Conservation (phyloP, 1,139 yeast genomes). For the Wickerhamomyces sp. region DNA sequence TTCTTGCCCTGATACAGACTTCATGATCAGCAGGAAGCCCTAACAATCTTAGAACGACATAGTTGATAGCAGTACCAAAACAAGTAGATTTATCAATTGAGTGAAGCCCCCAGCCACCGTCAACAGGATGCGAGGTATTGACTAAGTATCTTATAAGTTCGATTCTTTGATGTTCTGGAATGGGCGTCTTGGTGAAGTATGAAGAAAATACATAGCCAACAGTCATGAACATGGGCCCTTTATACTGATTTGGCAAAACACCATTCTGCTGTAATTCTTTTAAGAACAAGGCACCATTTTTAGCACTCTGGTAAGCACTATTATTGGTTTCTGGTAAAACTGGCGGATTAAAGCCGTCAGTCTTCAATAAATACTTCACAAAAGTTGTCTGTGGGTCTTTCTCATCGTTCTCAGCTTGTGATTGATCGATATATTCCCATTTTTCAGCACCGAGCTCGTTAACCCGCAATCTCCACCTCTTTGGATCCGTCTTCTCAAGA, state of each 20-base stretch:
- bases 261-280: conserved; percentile 70
- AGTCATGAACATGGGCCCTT: conserved; percentile 97
- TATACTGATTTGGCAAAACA: conserved; percentile 85
- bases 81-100: conserved; percentile 89
- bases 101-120: conserved; percentile 99
- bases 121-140: conserved; percentile 92
- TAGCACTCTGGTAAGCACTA: conserved; percentile 60
- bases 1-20: conserved; percentile 75
- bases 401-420: conserved; percentile 31
- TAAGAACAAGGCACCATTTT: conserved; percentile 73
- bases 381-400: conserved; percentile 50
- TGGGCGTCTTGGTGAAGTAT: conserved; percentile 64
- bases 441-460: conserved; percentile 72
- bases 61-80: conserved; percentile 89
- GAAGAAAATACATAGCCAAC: conserved; percentile 80
- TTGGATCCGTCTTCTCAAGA: conserved; percentile 61
- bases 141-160: conserved; percentile 83
- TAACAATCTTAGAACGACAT: conserved; percentile 68
- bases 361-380: conserved; percentile 52
- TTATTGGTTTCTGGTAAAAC: conserved; percentile 26
- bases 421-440: conserved; percentile 66
- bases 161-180: conserved; percentile 58
- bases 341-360: conserved; percentile 42
- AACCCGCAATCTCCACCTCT: conserved; percentile 70
- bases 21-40: conserved; percentile 75